Base-by-base conservation (phyloP, 352 stramenopile genomes). In the Phytophthora macrochlamydospora region DNA sequence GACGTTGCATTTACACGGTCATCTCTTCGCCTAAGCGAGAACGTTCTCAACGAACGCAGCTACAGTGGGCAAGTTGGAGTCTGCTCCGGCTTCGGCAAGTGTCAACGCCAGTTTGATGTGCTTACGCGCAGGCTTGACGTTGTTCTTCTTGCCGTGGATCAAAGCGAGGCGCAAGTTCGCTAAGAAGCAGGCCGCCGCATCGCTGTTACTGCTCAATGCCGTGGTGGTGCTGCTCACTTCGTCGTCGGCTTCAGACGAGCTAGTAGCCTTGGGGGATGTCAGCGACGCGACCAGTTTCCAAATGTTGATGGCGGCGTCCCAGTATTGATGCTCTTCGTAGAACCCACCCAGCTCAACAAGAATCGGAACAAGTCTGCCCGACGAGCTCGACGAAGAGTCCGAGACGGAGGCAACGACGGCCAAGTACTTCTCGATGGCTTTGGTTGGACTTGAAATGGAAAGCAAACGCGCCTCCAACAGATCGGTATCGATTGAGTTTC, bases 11-110 rank as follows among this genome's bases (percentile, higher is more conserved):
- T 12, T 31, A 18, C n/a, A 55, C 18, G 12, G 48, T 13, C 4
- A 4, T n/a, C 24, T 59, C 42, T 12, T 38, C 3, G 18, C 45
- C 30, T 11, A 54, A 3, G 78, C 64, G 29, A 93, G 51, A 35
- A 90, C 69, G 35, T 74, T 83, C 56, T 90, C 82, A 7, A 91
- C 79, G 51, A 91, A 91, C 40, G 77, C 73, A 8, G 75, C 81
- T 13, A 89, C 75, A 11, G 75, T 89, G 29, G 63, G 62, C 24
- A 56, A 69, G 28, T 62, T 65, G 13, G 71, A 65, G 45, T 69
- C 67, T 5, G 59, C 69, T 40, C 67, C 68, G 46, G 65, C 53
- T 54, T 74, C 49, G 1, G 62, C 71, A 30, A 83, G 63, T 1
- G 69, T 46, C 8, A 77, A 13, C n/a, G 80, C 74, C 1, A 65